Evolutionary conservation across 345 rosid genomes (phyloP).

Genomic region (Geranium brycei): DNA sequence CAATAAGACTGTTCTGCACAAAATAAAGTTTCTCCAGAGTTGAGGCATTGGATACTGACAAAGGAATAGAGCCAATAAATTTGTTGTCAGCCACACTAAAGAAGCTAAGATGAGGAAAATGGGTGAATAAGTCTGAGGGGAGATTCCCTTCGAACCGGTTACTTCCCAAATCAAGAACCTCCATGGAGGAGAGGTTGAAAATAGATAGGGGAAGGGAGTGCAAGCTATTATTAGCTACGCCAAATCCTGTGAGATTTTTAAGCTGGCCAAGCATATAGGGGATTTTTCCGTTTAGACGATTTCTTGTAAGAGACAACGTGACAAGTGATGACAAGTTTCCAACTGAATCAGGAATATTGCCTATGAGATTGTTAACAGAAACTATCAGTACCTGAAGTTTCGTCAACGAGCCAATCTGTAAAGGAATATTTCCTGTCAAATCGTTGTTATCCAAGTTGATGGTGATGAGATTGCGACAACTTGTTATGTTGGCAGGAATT

Average conservation of each 20-base stretch:
- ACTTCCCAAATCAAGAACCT: accelerated
- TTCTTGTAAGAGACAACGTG: accelerated
- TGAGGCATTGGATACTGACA: not conserved
- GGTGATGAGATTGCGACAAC: not conserved
- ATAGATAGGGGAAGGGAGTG: conserved; percentile 14
- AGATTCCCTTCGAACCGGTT: conserved; percentile 3
- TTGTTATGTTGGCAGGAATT: not conserved
- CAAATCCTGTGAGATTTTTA: not conserved
- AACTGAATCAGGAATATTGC: not conserved
- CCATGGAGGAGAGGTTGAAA: conserved; percentile 13
- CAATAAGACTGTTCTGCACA: accelerated
- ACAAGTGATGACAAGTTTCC: conserved; percentile 5
- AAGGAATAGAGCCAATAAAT: conserved; percentile 4
- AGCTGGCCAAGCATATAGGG: conserved; percentile 12
- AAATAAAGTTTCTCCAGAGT: not conserved
- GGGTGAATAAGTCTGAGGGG: not conserved
- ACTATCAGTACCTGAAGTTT: not conserved
- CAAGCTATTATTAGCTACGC: not conserved
- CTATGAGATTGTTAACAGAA: not conserved
- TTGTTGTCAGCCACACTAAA: not conserved
- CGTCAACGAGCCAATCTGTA: not conserved
- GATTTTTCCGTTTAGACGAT: conserved; percentile 9
- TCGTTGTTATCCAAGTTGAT: not conserved
- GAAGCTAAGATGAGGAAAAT: not conserved
- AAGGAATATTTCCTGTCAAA: conserved; percentile 3